Conservation (phyloP, 345 rosid species). For the Cardamine resedifolia region DNA sequence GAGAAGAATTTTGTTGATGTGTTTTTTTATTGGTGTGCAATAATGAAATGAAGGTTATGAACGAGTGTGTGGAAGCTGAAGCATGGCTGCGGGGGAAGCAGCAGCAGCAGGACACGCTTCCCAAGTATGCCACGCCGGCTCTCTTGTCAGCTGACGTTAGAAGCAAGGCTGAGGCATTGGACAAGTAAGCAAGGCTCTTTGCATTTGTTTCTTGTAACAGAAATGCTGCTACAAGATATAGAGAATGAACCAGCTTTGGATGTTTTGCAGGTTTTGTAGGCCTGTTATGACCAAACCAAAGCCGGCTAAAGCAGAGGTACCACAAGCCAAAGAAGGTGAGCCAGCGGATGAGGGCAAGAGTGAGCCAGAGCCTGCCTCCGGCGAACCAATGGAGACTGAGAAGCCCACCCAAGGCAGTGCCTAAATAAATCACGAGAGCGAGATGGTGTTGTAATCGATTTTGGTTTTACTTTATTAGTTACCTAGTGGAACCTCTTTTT, state of each 20-base stretch:
- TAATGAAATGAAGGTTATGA: conserved; percentile 59
- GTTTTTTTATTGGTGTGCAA: neutral
- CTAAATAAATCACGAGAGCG: neutral
- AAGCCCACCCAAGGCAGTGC: conserved; percentile 34
- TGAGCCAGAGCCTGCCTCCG: conserved; percentile 50
- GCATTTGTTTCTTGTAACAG: neutral
- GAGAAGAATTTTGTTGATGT: neutral
- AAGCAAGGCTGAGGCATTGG: conserved; percentile 83
- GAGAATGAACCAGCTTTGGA: neutral
- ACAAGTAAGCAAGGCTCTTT: conserved; percentile 52
- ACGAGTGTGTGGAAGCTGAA: conserved; percentile 86
- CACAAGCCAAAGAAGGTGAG: conserved; percentile 41
- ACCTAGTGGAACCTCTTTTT: conserved; percentile 11
- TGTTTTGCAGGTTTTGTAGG: conserved; percentile 65
- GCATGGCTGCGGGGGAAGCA: conserved; percentile 82
- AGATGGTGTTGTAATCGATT: conserved; percentile 30
- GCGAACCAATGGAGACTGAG: conserved; percentile 81
- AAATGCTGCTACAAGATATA: neutral
- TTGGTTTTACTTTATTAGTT: neutral
- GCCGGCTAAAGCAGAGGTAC: conserved; percentile 74
- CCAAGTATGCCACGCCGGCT: conserved; percentile 70
- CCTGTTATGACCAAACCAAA: conserved; percentile 94
- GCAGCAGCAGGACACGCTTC: conserved; percentile 86
- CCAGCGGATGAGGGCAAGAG: conserved; percentile 26
- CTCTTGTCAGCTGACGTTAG: conserved; percentile 78